phyloP scores from a whole-genome alignment of 768 basidiomycete genomes.

The Russula abietina region DNA sequence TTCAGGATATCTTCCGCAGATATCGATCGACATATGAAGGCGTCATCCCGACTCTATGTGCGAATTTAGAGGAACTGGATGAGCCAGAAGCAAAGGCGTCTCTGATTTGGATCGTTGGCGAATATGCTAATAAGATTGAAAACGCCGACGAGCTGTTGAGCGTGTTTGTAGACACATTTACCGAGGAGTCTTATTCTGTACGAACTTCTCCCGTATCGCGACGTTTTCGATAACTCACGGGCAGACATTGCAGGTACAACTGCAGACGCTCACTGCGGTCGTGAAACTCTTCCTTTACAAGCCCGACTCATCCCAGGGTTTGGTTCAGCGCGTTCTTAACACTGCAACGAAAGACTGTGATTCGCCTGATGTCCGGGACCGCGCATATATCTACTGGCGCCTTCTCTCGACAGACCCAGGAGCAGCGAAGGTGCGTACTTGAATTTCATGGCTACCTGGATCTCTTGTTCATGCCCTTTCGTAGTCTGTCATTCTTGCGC shows the following conservation, averaged over 20 bases:
- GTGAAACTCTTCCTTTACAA: conserved; percentile 96
- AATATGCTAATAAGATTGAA: conserved; percentile 89
- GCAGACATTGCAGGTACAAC: conserved; percentile 39
- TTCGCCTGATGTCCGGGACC: conserved; percentile 91
- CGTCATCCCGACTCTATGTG: conserved; percentile 90
- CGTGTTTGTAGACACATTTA: conserved; percentile 88
- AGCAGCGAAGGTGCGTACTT: conserved; percentile 72
- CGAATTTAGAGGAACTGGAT: conserved; percentile 92
- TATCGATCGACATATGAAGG: conserved; percentile 96
- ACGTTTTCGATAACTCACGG: background rate
- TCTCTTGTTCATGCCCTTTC: background rate
- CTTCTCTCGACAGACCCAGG: conserved; percentile 90
- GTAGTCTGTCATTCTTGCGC: conserved; percentile 84
- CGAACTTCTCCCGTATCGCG: conserved; percentile 26
- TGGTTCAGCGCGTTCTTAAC: conserved; percentile 87
- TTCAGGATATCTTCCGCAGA: conserved; percentile 94
- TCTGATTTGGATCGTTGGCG: conserved; percentile 98
- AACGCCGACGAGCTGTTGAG: conserved; percentile 91
- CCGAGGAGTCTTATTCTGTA: conserved; percentile 89
- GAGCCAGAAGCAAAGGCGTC: conserved; percentile 98
- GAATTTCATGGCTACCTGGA: background rate
- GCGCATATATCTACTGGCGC: conserved; percentile 98
- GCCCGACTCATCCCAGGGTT: conserved; percentile 84
- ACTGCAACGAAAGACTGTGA: conserved; percentile 98
- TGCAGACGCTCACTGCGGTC: conserved; percentile 86